These are phyloP conservation scores for Cyberlindnera petersonii DNA, from an alignment of 805 yeast genomes.

Conservation along the genomic window DNA sequence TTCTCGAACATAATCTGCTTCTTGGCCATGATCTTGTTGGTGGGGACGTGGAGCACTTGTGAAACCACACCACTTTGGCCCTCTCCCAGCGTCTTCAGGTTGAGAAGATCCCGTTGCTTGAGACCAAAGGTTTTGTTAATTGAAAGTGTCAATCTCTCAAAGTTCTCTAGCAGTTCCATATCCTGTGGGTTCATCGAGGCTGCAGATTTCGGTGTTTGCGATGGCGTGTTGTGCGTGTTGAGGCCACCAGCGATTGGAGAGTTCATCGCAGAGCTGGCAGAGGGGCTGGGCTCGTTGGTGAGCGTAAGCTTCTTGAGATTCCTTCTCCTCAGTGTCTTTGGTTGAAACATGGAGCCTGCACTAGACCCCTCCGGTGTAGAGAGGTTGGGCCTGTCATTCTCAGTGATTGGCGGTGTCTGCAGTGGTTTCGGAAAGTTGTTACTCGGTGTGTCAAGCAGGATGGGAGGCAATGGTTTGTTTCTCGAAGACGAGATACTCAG, in stretches of 20 bases:
- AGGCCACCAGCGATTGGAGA: not conserved
- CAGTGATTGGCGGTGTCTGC: slow-evolving; percentile 8
- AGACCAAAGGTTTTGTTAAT: slow-evolving; percentile 51
- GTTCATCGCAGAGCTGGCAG: not conserved
- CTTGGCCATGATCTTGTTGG: slow-evolving; percentile 84
- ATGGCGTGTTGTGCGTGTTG: slow-evolving; percentile 14
- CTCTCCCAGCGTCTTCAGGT: slow-evolving; percentile 74
- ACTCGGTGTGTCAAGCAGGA: slow-evolving; percentile 14
- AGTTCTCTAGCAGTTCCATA: slow-evolving; percentile 36
- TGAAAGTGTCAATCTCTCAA: slow-evolving; percentile 49
- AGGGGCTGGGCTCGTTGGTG: slow-evolving; percentile 13
- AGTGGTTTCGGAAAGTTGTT: slow-evolving; percentile 5
- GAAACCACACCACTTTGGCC: slow-evolving; percentile 94
- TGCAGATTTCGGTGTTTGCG: slow-evolving; percentile 24
- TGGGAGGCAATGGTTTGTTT: slow-evolving; percentile 30
- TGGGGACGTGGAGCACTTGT: slow-evolving; percentile 84
- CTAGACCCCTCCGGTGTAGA: slow-evolving; percentile 1
- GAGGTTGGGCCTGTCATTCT: not conserved
- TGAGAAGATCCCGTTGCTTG: slow-evolving; percentile 64
- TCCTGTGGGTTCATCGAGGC: slow-evolving; percentile 34
- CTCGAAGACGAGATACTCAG: slow-evolving; percentile 24
- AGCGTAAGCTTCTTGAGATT: slow-evolving; percentile 57
- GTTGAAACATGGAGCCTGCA: slow-evolving; percentile 29
- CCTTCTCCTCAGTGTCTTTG: slow-evolving; percentile 49
- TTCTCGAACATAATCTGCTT: slow-evolving; percentile 84